Conservation (phyloP, 768 basidiomycete genomes). For the Antrodiella citrinella region DNA sequence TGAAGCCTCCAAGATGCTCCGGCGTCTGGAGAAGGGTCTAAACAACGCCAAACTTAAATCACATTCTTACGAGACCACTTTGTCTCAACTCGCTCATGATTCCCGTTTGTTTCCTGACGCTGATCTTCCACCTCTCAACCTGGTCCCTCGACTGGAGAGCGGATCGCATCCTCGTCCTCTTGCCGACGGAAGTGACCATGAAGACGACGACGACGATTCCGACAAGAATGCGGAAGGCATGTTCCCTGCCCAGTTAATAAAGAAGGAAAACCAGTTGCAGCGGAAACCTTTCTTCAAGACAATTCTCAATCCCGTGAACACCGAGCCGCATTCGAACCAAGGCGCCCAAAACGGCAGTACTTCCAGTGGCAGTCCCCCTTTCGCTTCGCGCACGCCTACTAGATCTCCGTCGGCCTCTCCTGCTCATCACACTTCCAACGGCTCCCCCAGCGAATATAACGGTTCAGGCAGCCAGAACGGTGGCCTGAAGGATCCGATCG, state of each 20-base stretch:
- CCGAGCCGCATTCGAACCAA: constrained; percentile 34
- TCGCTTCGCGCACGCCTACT: neutral
- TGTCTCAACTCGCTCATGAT: constrained; percentile 23
- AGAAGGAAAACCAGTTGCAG: constrained; percentile 39
- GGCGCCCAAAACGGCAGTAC: neutral
- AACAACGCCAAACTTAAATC: constrained; percentile 73
- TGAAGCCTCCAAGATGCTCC: constrained; percentile 85
- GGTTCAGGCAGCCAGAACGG: neutral
- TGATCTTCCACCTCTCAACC: constrained; percentile 41
- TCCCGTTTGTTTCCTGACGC: constrained; percentile 31
- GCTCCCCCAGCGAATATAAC: neutral
- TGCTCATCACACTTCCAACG: neutral
- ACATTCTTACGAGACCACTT: constrained; percentile 25
- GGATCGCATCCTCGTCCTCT: constrained; percentile 8
- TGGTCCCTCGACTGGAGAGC: constrained; percentile 18
- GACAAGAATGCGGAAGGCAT: constrained; percentile 60
- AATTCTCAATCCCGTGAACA: constrained; percentile 66
- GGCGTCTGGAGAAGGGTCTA: constrained; percentile 77
- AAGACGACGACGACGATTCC: constrained; percentile 39
- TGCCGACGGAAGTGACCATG: constrained; percentile 8
- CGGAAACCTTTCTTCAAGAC: constrained; percentile 79
- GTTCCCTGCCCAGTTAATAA: constrained; percentile 70
- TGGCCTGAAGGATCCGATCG: constrained; percentile 52
- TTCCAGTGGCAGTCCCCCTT: neutral
- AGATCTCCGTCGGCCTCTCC: neutral